Evolutionary conservation across 1,284 basidiomycete species (phyloP).

Genomic region (Veloboletus limbatus): DNA sequence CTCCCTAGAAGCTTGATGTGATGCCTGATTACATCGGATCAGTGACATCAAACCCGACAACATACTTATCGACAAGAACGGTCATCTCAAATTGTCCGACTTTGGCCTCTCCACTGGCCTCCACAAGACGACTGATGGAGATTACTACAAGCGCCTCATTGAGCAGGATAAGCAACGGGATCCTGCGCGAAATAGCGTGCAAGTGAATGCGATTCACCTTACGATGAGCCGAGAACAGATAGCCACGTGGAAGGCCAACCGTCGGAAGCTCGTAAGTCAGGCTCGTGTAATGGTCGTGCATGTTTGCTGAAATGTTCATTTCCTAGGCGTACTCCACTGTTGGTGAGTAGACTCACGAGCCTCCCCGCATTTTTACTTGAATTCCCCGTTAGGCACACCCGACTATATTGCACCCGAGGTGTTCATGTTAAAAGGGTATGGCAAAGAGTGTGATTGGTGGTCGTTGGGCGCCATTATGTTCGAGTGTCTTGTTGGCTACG

Average conservation of each 20-base stretch:
- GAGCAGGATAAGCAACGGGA: constrained; percentile 62
- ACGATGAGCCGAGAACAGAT: constrained; percentile 96
- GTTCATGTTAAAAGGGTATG: constrained; percentile 96
- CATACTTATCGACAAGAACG: constrained; percentile 94
- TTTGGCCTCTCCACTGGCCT: constrained; percentile 98
- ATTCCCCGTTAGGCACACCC: constrained; percentile 34
- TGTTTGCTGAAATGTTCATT: constrained; percentile 11
- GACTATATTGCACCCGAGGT: constrained; percentile 96
- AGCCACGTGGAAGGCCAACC: constrained; percentile 98
- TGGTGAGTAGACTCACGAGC: constrained; percentile 48
- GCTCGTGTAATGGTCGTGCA: neutral
- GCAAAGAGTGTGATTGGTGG: constrained; percentile 99
- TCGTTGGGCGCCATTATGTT: constrained; percentile 97
- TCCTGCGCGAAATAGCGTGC: constrained; percentile 83
- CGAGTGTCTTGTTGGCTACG: constrained; percentile 96
- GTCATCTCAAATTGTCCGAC: constrained; percentile 97
- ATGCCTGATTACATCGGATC: constrained; percentile 11
- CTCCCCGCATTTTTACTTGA: constrained; percentile 2
- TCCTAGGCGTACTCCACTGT: constrained; percentile 93
- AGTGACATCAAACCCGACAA: constrained; percentile 99
- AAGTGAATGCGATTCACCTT: constrained; percentile 93
- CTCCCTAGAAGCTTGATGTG: neutral
- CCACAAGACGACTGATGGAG: constrained; percentile 95
- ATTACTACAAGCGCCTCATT: constrained; percentile 89
- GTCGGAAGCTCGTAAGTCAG: constrained; percentile 80